Percentiles rank a stretch among this genome's conserved stretches.
Conservation (phyloP, 495 filamentous ascomycete species). For the Podospora sp. region DNA sequence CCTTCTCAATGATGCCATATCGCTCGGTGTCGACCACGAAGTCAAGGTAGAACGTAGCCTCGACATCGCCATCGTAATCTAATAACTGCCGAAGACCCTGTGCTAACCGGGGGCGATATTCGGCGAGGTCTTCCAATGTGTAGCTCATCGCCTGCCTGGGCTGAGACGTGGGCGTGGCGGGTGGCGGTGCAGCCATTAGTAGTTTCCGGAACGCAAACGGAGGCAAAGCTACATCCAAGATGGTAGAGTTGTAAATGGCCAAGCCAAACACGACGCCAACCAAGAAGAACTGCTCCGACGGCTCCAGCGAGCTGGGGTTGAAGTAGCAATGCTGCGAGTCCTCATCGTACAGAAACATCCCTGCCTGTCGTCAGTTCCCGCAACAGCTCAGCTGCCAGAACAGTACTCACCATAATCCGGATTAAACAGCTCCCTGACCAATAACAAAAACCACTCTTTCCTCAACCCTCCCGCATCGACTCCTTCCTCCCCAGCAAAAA, state of each 20-base stretch:
- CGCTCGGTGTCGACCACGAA: conserved; percentile 78
- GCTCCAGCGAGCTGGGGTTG: conserved; percentile 88
- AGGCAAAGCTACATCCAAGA: conserved; percentile 86
- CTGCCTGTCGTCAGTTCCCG: conserved; percentile 42
- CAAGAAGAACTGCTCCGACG: conserved; percentile 90
- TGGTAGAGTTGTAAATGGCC: conserved; percentile 96
- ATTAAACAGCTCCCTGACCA: conserved; percentile 91
- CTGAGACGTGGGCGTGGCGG: conserved; percentile 54
- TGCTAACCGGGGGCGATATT: conserved; percentile 78
- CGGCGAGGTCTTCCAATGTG: conserved; percentile 81
- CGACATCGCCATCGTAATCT: conserved; percentile 83
- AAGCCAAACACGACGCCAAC: conserved; percentile 87
- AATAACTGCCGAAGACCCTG: conserved; percentile 74
- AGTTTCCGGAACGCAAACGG: conserved; percentile 94
- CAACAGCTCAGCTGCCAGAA: background rate
- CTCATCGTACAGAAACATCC: conserved; percentile 92
- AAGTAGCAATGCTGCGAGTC: conserved; percentile 95
- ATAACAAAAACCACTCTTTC: conserved; percentile 94
- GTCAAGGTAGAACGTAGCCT: conserved; percentile 78
- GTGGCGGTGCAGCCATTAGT: conserved; percentile 67
- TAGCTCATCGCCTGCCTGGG: conserved; percentile 66
- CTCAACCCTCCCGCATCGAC: conserved; percentile 88
- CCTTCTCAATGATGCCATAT: conserved; percentile 67
- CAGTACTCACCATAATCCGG: conserved; percentile 75
- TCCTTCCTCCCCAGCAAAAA: conserved; percentile 87